Base-by-base conservation (phyloP, 129 eudicot genomes). In the Artemisia argyi region DNA sequence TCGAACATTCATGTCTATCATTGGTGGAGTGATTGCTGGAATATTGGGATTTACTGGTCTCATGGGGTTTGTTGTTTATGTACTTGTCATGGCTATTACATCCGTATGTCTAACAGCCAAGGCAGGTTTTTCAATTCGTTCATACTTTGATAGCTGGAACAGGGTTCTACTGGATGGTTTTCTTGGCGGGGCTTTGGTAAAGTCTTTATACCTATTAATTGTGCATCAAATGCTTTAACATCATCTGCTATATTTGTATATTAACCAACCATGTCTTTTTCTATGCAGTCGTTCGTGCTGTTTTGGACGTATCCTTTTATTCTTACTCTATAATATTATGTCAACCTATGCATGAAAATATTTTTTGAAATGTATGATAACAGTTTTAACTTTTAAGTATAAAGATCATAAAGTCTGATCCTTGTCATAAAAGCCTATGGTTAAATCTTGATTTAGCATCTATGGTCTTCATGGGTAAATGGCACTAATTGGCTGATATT, bases 1-100 rank as follows among this genome's bases (percentile, higher is more conserved):
- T 91, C 97, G 99, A n/a, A 94, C 96, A 6, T 94, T 94, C 76
- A 85, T 94, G 97, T 88, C 99, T 12, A 94, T 94, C 65, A 86
- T 94, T 65, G 99, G 96, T 47, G 99, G 99, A 75, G 96, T 94
- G 78, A 86, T 94, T 75, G 99, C 99, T 44, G 99, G 99, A 80
- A 87, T 94, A 55, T 79, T 88, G 74, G 99, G 99, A 70, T 84
- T 86, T 56, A 90, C 92, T 2, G 87, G 97, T 70, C 73, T 90
- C 68, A 88, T 75, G 91, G 98, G 98, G 53, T 94, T 94, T 71
- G 73, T 94, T 76, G 77, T 90, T 79, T 94, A 94, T 78, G 68
- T 94, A 72, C 78, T 88, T 24, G 84, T 94, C 72, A 94, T 94
- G 98, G 91, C 91, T 50, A 80, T 94, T 72, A 90, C 94, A 2